Evolutionary conservation across 306 rosid genomes (phyloP).

Genomic region (Calophaca sinica): DNA sequence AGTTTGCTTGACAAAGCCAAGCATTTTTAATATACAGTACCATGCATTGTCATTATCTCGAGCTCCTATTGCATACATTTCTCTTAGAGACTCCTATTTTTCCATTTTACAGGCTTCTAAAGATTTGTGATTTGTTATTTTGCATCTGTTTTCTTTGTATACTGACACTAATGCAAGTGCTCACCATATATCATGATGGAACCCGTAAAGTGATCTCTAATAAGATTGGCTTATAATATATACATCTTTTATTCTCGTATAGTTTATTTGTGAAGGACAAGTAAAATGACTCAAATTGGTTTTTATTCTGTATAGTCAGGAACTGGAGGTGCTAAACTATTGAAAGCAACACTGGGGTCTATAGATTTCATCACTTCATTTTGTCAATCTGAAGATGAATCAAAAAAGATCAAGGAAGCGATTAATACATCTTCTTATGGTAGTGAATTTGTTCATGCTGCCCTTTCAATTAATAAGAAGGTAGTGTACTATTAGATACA

Average conservation of each 20-base stretch:
- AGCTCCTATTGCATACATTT: slow-evolving; percentile 37
- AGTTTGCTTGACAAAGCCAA: slow-evolving; percentile 40
- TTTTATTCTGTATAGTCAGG: slow-evolving; percentile 69
- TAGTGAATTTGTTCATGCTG: slow-evolving; percentile 94
- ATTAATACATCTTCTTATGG: slow-evolving; percentile 82
- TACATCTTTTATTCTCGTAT: slow-evolving; percentile 22
- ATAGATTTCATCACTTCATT: slow-evolving; percentile 91
- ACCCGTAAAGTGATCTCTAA: slow-evolving; percentile 3
- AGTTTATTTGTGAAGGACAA: slow-evolving; percentile 32
- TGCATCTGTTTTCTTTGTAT: neutral
- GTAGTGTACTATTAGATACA: slow-evolving; percentile 46
- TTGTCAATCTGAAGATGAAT: slow-evolving; percentile 74
- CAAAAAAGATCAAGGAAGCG: slow-evolving; percentile 83
- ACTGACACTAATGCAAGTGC: slow-evolving; percentile 24
- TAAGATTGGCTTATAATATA: neutral
- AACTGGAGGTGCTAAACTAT: slow-evolving; percentile 61
- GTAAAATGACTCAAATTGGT: slow-evolving; percentile 48
- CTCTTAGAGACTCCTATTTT: slow-evolving; percentile 9
- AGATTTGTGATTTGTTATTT: slow-evolving; percentile 17
- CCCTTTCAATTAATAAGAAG: slow-evolving; percentile 86
- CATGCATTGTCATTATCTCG: slow-evolving; percentile 35
- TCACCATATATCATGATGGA: slow-evolving; percentile 6
- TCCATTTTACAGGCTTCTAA: neutral
- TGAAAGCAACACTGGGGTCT: slow-evolving; percentile 92
- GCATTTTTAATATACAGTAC: slow-evolving; percentile 2